Evolutionary conservation across 805 yeast species (phyloP).

Genomic region (Schwanniomyces occidentalis): DNA sequence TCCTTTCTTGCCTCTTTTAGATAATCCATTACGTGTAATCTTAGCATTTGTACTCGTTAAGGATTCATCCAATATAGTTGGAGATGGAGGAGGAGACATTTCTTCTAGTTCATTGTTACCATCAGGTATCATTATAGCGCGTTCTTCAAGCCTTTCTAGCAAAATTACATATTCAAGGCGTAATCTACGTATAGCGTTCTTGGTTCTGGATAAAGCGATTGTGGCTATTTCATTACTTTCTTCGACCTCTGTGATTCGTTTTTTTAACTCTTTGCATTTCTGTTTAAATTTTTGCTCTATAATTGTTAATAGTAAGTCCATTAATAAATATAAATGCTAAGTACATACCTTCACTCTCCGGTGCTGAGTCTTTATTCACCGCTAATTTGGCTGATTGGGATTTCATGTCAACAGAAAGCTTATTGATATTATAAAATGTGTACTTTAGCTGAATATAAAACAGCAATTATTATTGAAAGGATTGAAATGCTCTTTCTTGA

Average conservation of each 20-base stretch:
- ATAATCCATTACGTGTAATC: constrained; percentile 16
- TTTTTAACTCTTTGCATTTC: constrained; percentile 71
- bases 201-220: constrained; percentile 74
- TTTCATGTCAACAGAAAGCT: constrained; percentile 4
- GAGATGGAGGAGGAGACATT: constrained; percentile 43
- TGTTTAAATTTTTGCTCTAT: constrained; percentile 48
- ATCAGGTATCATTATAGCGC: constrained; percentile 36
- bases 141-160: constrained; percentile 73
- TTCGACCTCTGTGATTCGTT: constrained; percentile 69
- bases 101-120: constrained; percentile 28
- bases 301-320: constrained; percentile 6
- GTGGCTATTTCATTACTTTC: constrained; percentile 75
- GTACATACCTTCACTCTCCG: constrained; percentile 43
- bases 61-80: constrained; percentile 34
- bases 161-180: constrained; percentile 81
- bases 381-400: constrained; percentile 10
- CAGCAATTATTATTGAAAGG: too few relatives aligned
- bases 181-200: constrained; percentile 71
- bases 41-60: constrained; percentile 21
- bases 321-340: not conserved
- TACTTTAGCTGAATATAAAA: too few relatives aligned
- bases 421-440: too few relatives aligned
- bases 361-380: constrained; percentile 25
- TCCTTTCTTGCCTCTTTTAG: constrained; percentile 20
- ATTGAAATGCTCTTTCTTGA: too few relatives aligned